A percentile compares a stretch with the other conserved stretches of the same genome.
These are phyloP conservation scores for Rubroboletus pulcherrimus DNA, from an alignment of 768 basidiomycete genomes.

Conservation along the genomic window DNA sequence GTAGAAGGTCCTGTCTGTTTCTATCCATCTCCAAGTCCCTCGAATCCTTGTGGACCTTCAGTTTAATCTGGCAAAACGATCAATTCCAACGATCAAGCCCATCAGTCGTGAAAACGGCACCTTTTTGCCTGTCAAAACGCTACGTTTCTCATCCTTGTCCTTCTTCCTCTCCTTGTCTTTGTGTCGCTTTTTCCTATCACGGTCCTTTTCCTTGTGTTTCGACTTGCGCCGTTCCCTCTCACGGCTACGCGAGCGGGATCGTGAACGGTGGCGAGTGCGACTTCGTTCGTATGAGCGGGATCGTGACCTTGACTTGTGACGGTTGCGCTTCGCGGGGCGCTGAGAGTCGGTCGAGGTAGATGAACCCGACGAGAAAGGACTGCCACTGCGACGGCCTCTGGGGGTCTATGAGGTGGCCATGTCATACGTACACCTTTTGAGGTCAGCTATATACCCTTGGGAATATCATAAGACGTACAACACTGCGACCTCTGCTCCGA, in stretches of 20 bases:
- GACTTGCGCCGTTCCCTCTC: conserved; percentile 24
- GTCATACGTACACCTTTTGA: conserved; percentile 23
- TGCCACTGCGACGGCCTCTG: conserved; percentile 13
- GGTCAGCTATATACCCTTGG: conserved; percentile 13
- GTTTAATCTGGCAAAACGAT: conserved; percentile 44
- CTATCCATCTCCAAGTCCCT: conserved; percentile 54
- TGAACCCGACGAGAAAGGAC: conserved; percentile 18
- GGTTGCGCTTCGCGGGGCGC: conserved; percentile 14
- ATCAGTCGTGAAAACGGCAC: conserved; percentile 22
- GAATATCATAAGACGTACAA: conserved; percentile 23
- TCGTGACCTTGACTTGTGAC: conserved; percentile 18
- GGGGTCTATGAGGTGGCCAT: conserved; percentile 19
- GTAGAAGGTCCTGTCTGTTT: conserved; percentile 49
- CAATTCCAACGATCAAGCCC: not conserved
- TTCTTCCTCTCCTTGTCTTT: conserved; percentile 34
- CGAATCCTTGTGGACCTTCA: conserved; percentile 59
- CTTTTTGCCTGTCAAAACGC: conserved; percentile 62
- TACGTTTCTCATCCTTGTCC: conserved; percentile 47
- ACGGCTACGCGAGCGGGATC: conserved; percentile 29
- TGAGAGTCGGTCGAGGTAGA: conserved; percentile 14
- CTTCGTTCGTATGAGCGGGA: conserved; percentile 21
- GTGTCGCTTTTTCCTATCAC: conserved; percentile 37
- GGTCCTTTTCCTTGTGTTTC: conserved; percentile 27
- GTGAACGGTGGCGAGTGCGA: conserved; percentile 14
- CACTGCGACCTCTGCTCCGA: conserved; percentile 22